Evolutionary conservation across 257 asterid species (phyloP), one percentile per base, ranked within the genome.

Genomic region (Ilex aquifolium): DNA sequence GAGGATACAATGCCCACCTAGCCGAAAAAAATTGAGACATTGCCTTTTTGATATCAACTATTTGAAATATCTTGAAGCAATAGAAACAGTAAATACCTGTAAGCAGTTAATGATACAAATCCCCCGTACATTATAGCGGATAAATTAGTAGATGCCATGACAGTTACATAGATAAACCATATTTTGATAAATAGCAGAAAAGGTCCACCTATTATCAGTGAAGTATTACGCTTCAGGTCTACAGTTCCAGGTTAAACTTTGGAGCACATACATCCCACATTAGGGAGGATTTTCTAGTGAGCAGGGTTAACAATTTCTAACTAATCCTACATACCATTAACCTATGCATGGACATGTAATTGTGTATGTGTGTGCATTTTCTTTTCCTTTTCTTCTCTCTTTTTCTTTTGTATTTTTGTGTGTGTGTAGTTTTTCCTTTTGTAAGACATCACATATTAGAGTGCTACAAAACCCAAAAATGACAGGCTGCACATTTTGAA

Each of bases 1-100:
- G 99, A 69, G 99, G 99, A 90, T 93, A 93, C 80, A 93, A 67
- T 16, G 99, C 97, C 99, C 99, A 93, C 88, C 97, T 93, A 68
- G 27, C 27, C 27, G 27, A 21, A 21, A 21, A 21, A 21, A 21
- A 21, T 21, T 21, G 27, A 21, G 27, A 21, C 27, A 21, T 21
- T 21, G 27, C 27, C 27, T 21, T 21, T 21, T 21, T 0, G 27
- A 21, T 21, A 1, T 21, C 27, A 21, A 21, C 27, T 21, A 21
- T 21, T 21, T 21, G 27, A 21, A 21, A 21, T 21, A 21, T 21
- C 10, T 14, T 10, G n/a, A 46, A 4, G 52, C n/a, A 46, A 10
- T 21, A 10, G 10, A 7, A 3, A 14, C 14, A 11, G 52, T 7
- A 14, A 14, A 46, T 3, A 10, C n/a, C 4, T 46, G 13, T 46